A percentile compares a stretch with the other conserved stretches of the same genome.
phyloP scores from a whole-genome alignment of 202 grass and related monocot genomes.

The Schoenoplectus tabernaemontani region DNA sequence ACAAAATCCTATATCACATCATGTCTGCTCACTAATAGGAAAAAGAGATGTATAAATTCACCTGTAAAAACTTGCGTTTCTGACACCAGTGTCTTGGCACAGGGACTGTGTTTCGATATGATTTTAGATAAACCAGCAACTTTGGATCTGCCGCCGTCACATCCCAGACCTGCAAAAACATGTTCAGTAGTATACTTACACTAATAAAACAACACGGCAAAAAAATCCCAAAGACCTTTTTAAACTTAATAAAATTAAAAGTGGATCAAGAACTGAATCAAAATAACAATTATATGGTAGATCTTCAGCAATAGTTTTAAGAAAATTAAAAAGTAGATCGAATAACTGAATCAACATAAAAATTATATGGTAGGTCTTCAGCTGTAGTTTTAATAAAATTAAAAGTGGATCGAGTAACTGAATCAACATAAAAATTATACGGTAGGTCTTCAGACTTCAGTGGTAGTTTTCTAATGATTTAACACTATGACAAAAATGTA shows the following conservation, averaged over 20 bases:
- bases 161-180: constrained; percentile 76
- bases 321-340: too few species aligned
- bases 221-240: neutral
- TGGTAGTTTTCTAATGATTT: neutral
- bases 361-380: neutral
- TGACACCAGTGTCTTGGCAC: constrained; percentile 94
- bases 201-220: neutral
- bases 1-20: neutral
- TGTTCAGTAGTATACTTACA: neutral
- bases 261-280: neutral
- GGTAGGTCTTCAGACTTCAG: too few species aligned
- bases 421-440: too few species aligned
- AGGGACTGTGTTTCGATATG: constrained; percentile 82
- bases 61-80: constrained; percentile 93
- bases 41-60: constrained; percentile 24
- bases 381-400: too few species aligned
- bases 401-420: too few species aligned
- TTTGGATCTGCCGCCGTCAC: constrained; percentile 79
- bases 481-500: neutral
- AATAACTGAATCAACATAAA: neutral
- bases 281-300: too few species aligned
- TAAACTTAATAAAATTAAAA: neutral
- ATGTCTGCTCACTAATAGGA: neutral
- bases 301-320: too few species aligned
- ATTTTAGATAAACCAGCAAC: constrained; percentile 78